These are phyloP conservation scores for Helichrysum umbraculigerum DNA, from an alignment of 129 eudicot species.

Conservation along the genomic window DNA sequence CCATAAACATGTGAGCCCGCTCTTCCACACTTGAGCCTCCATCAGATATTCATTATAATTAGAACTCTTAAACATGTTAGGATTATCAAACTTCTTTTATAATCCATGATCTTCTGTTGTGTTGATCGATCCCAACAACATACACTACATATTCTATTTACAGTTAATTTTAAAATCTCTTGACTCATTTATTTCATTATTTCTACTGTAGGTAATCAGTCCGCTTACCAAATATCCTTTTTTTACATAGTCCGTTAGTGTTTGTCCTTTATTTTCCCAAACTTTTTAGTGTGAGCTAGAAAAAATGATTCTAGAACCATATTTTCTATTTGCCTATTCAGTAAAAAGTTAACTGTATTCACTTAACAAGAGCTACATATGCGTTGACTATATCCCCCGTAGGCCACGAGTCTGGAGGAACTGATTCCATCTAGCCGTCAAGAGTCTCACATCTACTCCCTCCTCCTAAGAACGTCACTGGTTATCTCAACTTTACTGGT, in stretches of 20 bases:
- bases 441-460: constrained; percentile 46
- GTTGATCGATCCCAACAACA: neutral
- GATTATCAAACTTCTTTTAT: neutral
- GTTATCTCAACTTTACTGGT: constrained; percentile 72
- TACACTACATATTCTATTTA: too few relatives aligned
- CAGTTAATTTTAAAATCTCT: too few relatives aligned
- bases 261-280: neutral
- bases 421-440: constrained; percentile 54
- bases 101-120: neutral
- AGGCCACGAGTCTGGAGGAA: constrained; percentile 83
- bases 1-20: too few relatives aligned
- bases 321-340: neutral
- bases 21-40: too few relatives aligned
- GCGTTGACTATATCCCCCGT: constrained; percentile 89
- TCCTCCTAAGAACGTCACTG: constrained; percentile 72
- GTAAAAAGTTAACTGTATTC: neutral
- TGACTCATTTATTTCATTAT: neutral
- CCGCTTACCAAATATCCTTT: constrained; percentile 97
- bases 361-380: constrained; percentile 62
- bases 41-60: too few relatives aligned
- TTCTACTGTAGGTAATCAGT: too few relatives aligned
- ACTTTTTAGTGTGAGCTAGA: neutral
- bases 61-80: neutral
- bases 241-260: constrained; percentile 22
- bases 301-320: neutral